A percentile compares a stretch with the other conserved stretches of the same genome.
phyloP scores from a whole-genome alignment of 2,329 filamentous ascomycete genomes.

The Lojkania enalia region DNA sequence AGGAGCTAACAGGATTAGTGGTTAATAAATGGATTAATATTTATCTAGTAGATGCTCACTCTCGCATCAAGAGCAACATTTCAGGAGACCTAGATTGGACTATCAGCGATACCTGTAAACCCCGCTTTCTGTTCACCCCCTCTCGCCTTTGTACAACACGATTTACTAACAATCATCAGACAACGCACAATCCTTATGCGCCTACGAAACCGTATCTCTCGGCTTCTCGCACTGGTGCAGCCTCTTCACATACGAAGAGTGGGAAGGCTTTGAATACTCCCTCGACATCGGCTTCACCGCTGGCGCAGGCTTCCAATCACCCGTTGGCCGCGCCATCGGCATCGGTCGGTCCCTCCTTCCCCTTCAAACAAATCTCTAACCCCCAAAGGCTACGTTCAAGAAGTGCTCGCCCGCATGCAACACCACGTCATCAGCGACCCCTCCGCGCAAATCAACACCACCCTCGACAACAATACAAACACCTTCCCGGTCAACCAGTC shows the following conservation, averaged over 20 bases:
- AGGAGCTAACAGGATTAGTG: conserved; percentile 46
- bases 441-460: conserved; percentile 61
- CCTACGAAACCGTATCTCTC: conserved; percentile 77
- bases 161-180: conserved; percentile 46
- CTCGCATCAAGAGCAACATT: conserved; percentile 61
- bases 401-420: conserved; percentile 70
- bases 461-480: conserved; percentile 65
- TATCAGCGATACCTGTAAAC: conserved; percentile 36
- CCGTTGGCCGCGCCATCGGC: conserved; percentile 70
- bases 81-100: conserved; percentile 41
- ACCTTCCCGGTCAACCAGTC: conserved; percentile 76
- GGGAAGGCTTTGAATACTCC: conserved; percentile 71
- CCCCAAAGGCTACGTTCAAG: conserved; percentile 59
- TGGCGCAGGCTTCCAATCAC: conserved; percentile 64
- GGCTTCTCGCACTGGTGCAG: conserved; percentile 75
- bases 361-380: conserved; percentile 5
- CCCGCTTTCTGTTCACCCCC: too few species aligned
- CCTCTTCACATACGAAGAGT: conserved; percentile 75
- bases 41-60: conserved; percentile 68
- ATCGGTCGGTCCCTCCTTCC: conserved; percentile 58
- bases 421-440: conserved; percentile 59
- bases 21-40: conserved; percentile 62
- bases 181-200: conserved; percentile 72
- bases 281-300: conserved; percentile 69
- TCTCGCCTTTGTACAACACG: background rate